phyloP scores from a whole-genome alignment of 805 yeast genomes.

The Candida pseudofarinosa region DNA sequence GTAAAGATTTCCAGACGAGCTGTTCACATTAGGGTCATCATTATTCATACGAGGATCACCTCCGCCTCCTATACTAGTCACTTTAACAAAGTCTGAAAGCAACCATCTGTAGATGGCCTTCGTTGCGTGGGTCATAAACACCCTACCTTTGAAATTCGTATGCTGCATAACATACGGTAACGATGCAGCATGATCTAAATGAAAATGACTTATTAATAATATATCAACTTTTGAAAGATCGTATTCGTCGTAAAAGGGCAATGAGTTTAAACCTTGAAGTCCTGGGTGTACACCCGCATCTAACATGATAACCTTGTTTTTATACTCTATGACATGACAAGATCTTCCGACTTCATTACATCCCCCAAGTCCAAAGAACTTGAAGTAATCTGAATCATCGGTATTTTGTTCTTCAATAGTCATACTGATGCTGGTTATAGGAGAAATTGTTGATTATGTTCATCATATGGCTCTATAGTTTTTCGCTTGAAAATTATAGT shows the following conservation, averaged over 20 bases:
- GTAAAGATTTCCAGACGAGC: constrained; percentile 52
- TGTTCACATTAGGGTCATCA: constrained; percentile 10
- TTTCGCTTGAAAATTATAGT: not conserved
- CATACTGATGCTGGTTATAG: constrained; percentile 5
- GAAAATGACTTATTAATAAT: constrained; percentile 87
- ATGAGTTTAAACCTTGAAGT: constrained; percentile 77
- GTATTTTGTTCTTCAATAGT: constrained; percentile 10
- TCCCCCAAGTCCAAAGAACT: constrained; percentile 93
- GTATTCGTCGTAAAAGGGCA: constrained; percentile 94
- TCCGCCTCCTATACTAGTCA: constrained; percentile 59
- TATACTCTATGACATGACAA: constrained; percentile 87
- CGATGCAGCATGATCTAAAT: constrained; percentile 96
- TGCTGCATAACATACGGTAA: constrained; percentile 97
- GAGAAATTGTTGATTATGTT: not conserved
- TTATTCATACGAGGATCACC: constrained; percentile 28
- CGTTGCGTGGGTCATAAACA: constrained; percentile 98
- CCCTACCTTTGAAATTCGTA: constrained; percentile 90
- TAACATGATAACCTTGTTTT: constrained; percentile 91
- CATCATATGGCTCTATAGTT: not conserved
- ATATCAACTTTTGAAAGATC: constrained; percentile 86
- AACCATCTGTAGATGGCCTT: constrained; percentile 97
- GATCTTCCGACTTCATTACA: constrained; percentile 97
- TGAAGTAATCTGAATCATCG: constrained; percentile 39
- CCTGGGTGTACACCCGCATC: constrained; percentile 99
- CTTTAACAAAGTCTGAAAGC: constrained; percentile 88